Evolutionary conservation across 2,329 filamentous ascomycete genomes (phyloP).

Genomic region (Colletotrichum godetiae): DNA sequence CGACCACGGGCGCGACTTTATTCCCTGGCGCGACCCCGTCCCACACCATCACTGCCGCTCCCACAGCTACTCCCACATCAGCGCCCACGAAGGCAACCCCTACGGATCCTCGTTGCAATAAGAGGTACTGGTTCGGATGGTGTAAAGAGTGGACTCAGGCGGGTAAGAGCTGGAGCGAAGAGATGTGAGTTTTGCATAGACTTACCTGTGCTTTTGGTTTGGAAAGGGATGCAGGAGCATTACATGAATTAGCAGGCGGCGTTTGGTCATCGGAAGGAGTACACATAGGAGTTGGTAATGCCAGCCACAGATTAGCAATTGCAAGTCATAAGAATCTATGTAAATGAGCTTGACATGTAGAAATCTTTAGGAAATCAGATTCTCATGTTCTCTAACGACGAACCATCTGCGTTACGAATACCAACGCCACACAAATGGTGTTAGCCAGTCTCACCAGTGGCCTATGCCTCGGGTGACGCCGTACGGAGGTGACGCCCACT

Average conservation of each 20-base stretch:
- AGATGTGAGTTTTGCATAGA: conserved; percentile 22
- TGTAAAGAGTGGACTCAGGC: conserved; percentile 51
- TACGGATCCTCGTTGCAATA: conserved; percentile 46
- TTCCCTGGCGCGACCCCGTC: conserved; percentile 34
- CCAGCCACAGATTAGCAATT: neutral
- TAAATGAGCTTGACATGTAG: neutral
- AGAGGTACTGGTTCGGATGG: conserved; percentile 53
- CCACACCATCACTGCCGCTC: conserved; percentile 44
- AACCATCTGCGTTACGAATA: too few relatives aligned
- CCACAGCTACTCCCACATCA: conserved; percentile 44
- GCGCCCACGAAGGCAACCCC: conserved; percentile 39
- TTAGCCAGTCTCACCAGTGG: neutral
- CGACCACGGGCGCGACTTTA: conserved; percentile 32
- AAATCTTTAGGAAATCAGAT: neutral
- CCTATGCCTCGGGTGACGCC: neutral
- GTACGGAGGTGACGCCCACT: neutral
- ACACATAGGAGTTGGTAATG: neutral
- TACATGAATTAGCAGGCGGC: conserved; percentile 1
- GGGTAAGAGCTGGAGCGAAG: conserved; percentile 16
- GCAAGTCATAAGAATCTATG: neutral
- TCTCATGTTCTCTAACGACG: too few relatives aligned
- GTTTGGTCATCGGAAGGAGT: neutral
- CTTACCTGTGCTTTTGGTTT: neutral
- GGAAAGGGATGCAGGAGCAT: neutral
- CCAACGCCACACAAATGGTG: too few relatives aligned